Evolutionary conservation across 352 stramenopile genomes (phyloP), one percentile per base, ranked within the genome.

Genomic region (Globisporangium canariense): DNA sequence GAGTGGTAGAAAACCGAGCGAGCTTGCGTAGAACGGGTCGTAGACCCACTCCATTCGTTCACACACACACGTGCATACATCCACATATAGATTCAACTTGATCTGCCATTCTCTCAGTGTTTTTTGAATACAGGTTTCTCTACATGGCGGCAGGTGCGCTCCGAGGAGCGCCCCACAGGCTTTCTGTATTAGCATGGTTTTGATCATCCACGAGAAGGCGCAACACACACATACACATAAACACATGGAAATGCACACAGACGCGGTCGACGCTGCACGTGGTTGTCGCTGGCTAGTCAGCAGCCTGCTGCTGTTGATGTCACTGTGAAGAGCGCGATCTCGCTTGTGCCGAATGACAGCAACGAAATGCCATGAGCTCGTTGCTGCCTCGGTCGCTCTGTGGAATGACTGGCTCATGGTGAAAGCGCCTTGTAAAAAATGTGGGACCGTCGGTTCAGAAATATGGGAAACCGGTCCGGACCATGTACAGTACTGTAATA

Each of bases 131-230:
- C 77, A 72, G 79, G 71, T 73, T 69, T 69, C 77, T 91, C 80
- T 53, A 87, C 83, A 91, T 22, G 30, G 58, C 63, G 43, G 49
- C 54, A 43, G 20, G 38, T 18, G 50, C 11, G 40, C 22, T 69
- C 57, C 55, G 38, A 66, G n/a, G 69, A 65, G 58, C 41, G 66
- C 36, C 45, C 56, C 63, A 60, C 72, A 58, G 49, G 61, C 61
- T 36, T 77, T 90, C 83, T 76, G 83, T 78, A 81, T 91, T 91
- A 91, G 83, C 83, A 91, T 91, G 81, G 81, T 87, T 67, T 68
- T 76, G 71, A 47, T 68, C 76, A 83, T 86, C 77, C 78, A 58
- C 49, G 77, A 86, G 77, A 86, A 82, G 68, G 34, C 51, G 51
- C 51, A 28, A 38, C 34, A 58, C 32, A 49, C 43, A 47, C 16